Evolutionary conservation across 2,329 filamentous ascomycete species (phyloP).

Genomic region (Scortechinia acanthostroma): DNA sequence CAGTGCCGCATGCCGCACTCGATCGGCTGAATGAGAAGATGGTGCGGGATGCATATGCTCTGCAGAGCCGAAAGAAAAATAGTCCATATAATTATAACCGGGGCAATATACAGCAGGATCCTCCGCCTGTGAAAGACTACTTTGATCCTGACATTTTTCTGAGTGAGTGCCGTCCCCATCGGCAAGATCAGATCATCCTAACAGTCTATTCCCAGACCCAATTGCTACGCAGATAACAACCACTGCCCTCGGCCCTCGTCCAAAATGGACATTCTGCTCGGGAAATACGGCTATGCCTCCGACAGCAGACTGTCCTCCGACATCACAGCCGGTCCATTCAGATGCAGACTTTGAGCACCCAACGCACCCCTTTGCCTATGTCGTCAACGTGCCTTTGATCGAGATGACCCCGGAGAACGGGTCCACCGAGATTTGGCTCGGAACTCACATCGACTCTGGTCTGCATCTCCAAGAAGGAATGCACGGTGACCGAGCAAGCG

Average conservation of each 20-base stretch:
- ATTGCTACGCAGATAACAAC: constrained; percentile 48
- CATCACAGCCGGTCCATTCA: constrained; percentile 46
- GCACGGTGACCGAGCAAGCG: constrained; percentile 42
- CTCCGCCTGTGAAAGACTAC: constrained; percentile 38
- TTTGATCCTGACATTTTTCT: constrained; percentile 42
- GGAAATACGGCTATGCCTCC: constrained; percentile 49
- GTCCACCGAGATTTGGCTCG: constrained; percentile 51
- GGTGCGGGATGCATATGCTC: constrained; percentile 42
- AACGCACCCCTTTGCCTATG: constrained; percentile 41
- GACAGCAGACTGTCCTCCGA: constrained; percentile 22
- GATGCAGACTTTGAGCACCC: constrained; percentile 53
- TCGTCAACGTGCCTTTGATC: constrained; percentile 43
- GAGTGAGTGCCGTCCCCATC: constrained; percentile 25
- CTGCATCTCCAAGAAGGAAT: constrained; percentile 33
- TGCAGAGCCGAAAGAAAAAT: constrained; percentile 41
- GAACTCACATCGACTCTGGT: constrained; percentile 32
- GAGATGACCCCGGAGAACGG: constrained; percentile 41
- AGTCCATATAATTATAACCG: constrained; percentile 57
- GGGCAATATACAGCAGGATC: constrained; percentile 54
- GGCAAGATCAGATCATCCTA: neutral
- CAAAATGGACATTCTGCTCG: constrained; percentile 48
- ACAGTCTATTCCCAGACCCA: constrained; percentile 26
- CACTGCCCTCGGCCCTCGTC: constrained; percentile 41
- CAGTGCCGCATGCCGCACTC: constrained; percentile 38
- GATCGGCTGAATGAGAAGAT: constrained; percentile 50